Base-by-base conservation (phyloP, 2,329 filamentous ascomycete species). In the Ceratocystis harringtonii region DNA sequence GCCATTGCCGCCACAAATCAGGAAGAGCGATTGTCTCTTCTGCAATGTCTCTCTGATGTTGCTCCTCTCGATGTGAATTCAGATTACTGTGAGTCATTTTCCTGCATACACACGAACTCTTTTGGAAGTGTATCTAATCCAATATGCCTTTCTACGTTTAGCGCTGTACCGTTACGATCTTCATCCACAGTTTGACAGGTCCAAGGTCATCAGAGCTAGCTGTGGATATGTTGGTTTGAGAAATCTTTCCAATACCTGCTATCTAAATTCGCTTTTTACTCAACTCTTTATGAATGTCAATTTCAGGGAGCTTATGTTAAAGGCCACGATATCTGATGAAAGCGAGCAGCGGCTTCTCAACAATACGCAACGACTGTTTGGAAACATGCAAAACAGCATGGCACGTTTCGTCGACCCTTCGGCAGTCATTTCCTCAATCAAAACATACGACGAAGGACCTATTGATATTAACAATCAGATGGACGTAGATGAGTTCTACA, bases 401-500 rank as follows among this genome's bases (percentile, higher is more conserved):
- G 81, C 82, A 44, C 88, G 87, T 69, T 87, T 79, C 67, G 81
- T 92, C 22, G 89, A 94, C 68, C 89, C 94, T 0, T 79, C 81
- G 62, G 79, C 79, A 1, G 85, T 95, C 68, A 88, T 94, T 15
- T 79, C 80, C 43, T 86, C 84, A 50, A 90, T 97, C 71, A 87
- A 84, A 70, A 92, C 88, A 0, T 92, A 92, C 66, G 90, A 95
- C 44, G 88, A 91, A 66, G 81, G 85, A 1, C 80, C 83, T 17
- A 95, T 99, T 68, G 91, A 97, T 73, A 86, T 95, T 30, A 84
- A 86, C 65, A 84, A 89, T 67, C 94, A 99, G 74, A 97, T 99
- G 90, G 94, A 99, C 72, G 94, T 96, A 4, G 94, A 97, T 70
- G 92, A 96, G 73, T 99, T 97, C 73, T 97, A 95, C 77, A 96